These are phyloP conservation scores for Myxozyma geophila DNA, from an alignment of 805 yeast species.

Conservation along the genomic window DNA sequence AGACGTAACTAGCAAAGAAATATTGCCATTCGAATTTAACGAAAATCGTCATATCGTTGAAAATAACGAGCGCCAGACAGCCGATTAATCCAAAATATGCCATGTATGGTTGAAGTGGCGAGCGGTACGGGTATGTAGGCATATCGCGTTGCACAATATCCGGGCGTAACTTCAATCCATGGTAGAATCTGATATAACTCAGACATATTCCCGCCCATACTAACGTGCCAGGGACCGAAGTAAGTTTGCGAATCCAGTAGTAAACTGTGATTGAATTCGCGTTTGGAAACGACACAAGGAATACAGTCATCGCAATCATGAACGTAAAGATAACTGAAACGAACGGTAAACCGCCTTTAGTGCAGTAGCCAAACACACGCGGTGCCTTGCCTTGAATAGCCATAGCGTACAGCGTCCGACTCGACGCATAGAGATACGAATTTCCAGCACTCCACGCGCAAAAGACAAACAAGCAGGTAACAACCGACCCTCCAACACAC, in stretches of 20 bases:
- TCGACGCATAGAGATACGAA: conserved; percentile 69
- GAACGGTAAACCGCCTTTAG: conserved; percentile 76
- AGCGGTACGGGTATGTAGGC: conserved; percentile 66
- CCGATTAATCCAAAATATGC: conserved; percentile 68
- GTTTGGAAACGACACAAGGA: conserved; percentile 34
- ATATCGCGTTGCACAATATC: conserved; percentile 69
- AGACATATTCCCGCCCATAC: conserved; percentile 79
- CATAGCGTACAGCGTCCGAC: conserved; percentile 71
- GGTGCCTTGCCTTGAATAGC: conserved; percentile 74
- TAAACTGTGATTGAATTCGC: conserved; percentile 32
- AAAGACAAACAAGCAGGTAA: conserved; percentile 52
- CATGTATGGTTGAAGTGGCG: conserved; percentile 71
- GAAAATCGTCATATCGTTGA: conserved; percentile 68
- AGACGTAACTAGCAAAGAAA: conserved; percentile 69
- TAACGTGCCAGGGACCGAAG: conserved; percentile 60
- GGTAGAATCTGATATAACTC: conserved; percentile 65
- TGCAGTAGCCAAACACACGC: conserved; percentile 64
- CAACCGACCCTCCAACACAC: conserved; percentile 69
- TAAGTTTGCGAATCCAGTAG: conserved; percentile 38
- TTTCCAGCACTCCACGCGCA: conserved; percentile 71
- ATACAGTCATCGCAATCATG: conserved; percentile 48
- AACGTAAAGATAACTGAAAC: conserved; percentile 60
- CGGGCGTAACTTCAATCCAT: conserved; percentile 62
- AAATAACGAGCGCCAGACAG: conserved; percentile 54
- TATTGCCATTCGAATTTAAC: conserved; percentile 62